Evolutionary conservation across 1,139 yeast genomes (phyloP), one percentile per base, ranked within the genome.

Genomic region (Saccharomyces hybrid): DNA sequence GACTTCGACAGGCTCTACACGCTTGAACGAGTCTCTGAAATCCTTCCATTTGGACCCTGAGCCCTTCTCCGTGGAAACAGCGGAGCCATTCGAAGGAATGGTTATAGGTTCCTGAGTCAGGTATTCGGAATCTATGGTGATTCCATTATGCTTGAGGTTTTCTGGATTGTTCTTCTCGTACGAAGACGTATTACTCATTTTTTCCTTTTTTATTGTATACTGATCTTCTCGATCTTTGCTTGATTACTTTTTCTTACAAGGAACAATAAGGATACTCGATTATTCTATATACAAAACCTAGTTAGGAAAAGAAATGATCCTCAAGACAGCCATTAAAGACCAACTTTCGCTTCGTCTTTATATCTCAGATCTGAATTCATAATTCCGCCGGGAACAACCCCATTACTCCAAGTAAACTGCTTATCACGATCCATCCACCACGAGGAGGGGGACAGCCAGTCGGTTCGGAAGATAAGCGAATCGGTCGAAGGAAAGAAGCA

Each of bases 21-120:
- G 73, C 67, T 75, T 82, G 73, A 84, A 84, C 6, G 84, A 77
- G 63, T 84, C 86, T 14, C 67, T 67, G 58, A 81, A 77, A 51
- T 71, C 68, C 48, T 71, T 71, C 74, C 76, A 81, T 55, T 51
- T 62, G 34, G 63, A 54, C 13, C 48, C 51, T 27, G 13, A 28
- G 3, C 26, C 25, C 8, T 14, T 32, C 25, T 49, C 42, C n/a
- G 20, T 31, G 23, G 41, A 23, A 32, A 11, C 41, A 13, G 27
- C 42, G 11, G 53, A 51, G 9, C 30, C 48, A 16, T 20, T 30
- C 4, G 28, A 48, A 27, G 34, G 26, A 27, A 30, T 32, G 23
- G 54, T 52, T 20, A 54, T 14, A 20, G 54, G 53, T 41, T 56
- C 59, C 47, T 54, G 52, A 14, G 53, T 49, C 6, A 54, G 48